Evolutionary conservation across 2,329 filamentous ascomycete genomes (phyloP).

Genomic region (Botrytis aclada): DNA sequence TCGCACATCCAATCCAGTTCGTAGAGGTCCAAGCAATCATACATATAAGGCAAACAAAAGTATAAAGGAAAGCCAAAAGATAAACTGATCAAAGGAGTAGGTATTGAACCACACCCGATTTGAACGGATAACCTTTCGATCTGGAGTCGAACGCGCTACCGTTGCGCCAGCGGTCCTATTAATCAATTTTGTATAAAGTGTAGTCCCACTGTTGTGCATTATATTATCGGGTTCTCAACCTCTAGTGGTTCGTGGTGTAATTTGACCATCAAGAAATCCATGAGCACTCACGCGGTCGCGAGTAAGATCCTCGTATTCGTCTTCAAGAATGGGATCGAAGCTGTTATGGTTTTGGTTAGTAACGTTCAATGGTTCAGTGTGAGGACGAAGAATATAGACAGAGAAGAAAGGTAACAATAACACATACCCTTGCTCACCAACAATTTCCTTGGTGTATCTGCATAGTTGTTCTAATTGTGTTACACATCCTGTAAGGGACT

Average conservation of each 20-base stretch:
- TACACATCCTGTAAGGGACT: slow-evolving; percentile 52
- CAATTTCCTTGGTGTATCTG: slow-evolving; percentile 55
- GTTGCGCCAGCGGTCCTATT: slow-evolving; percentile 23
- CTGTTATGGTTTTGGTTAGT: background rate
- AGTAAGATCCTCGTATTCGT: slow-evolving; percentile 21
- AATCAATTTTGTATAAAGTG: background rate
- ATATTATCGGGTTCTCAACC: background rate
- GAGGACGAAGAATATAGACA: background rate
- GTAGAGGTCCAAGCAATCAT: background rate
- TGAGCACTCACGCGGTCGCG: background rate
- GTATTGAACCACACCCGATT: slow-evolving; percentile 33
- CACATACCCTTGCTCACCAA: slow-evolving; percentile 49
- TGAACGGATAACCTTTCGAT: slow-evolving; percentile 37
- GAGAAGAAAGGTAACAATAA: background rate
- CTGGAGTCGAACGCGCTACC: slow-evolving; percentile 34
- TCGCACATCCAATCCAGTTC: too few relatives aligned
- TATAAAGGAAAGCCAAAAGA: background rate
- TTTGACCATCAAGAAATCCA: background rate
- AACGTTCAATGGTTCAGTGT: background rate
- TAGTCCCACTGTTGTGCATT: background rate
- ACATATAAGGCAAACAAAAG: background rate
- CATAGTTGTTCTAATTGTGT: slow-evolving; percentile 53
- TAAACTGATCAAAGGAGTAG: slow-evolving; percentile 10
- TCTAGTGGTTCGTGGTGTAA: slow-evolving; percentile 12
- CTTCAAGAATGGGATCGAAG: slow-evolving; percentile 26